phyloP scores from a whole-genome alignment of 2,329 filamentous ascomycete species.

The Diaporthe sp. region DNA sequence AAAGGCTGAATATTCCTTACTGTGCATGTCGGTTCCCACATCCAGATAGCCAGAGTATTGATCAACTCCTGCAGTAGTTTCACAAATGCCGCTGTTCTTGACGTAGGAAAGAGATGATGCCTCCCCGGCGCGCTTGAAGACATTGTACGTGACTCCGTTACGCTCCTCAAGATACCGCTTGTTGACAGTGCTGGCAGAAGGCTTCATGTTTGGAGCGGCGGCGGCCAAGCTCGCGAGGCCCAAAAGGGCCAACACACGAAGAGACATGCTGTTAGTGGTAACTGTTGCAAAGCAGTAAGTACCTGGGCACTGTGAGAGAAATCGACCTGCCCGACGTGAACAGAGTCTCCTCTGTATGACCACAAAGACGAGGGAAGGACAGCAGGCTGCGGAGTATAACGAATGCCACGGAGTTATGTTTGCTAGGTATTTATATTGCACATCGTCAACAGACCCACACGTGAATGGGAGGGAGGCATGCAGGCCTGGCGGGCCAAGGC shows the following conservation, averaged over 20 bases:
- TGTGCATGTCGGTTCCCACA: constrained; percentile 47
- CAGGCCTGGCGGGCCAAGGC: constrained; percentile 13
- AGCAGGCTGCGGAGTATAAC: not conserved
- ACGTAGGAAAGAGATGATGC: constrained; percentile 61
- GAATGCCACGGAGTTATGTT: not conserved
- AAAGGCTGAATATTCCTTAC: not conserved
- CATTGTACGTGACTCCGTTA: constrained; percentile 53
- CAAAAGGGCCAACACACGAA: constrained; percentile 32
- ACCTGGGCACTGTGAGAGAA: not conserved
- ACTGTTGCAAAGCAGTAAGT: not conserved
- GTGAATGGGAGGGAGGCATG: not conserved
- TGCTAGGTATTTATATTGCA: constrained; percentile 10
- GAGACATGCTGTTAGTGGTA: constrained; percentile 20
- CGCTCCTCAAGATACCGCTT: constrained; percentile 39
- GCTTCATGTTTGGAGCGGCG: constrained; percentile 29
- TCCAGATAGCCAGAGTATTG: constrained; percentile 66
- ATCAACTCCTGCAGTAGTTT: constrained; percentile 64
- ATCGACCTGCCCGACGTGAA: not conserved
- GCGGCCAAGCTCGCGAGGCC: constrained; percentile 37
- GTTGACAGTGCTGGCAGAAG: constrained; percentile 21
- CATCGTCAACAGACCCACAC: not conserved
- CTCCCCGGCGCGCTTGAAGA: constrained; percentile 64
- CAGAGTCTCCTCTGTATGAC: not conserved
- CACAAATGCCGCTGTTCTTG: constrained; percentile 65
- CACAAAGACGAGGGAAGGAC: not conserved